Evolutionary conservation across 139 green algal species (phyloP).

Genomic region (Volvox africanus): DNA sequence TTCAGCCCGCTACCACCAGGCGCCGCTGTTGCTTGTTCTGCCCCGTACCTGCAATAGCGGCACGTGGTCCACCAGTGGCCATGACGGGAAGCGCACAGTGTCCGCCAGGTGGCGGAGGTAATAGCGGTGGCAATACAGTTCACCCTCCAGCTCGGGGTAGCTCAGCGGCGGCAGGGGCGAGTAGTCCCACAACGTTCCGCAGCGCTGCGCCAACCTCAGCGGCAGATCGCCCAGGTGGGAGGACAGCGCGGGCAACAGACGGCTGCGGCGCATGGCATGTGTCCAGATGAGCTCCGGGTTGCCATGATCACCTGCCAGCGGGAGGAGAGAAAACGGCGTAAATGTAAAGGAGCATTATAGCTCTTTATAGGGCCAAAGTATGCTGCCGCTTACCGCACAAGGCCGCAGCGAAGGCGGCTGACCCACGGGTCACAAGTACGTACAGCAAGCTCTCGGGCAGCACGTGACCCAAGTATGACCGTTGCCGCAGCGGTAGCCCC

Average conservation of each 20-base stretch:
- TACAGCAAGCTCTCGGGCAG: slow-evolving; percentile 94
- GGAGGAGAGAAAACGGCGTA: too few relatives aligned
- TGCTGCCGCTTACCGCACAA: slow-evolving; percentile 54
- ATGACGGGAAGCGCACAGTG: slow-evolving; percentile 81
- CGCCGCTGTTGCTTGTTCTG: neutral
- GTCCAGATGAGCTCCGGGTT: slow-evolving; percentile 97
- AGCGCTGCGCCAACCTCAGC: slow-evolving; percentile 74
- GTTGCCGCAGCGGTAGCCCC: slow-evolving; percentile 68
- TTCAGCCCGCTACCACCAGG: too few relatives aligned
- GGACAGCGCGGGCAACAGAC: slow-evolving; percentile 78
- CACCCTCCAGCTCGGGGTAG: slow-evolving; percentile 88
- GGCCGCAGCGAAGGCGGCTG: slow-evolving; percentile 83
- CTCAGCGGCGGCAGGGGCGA: slow-evolving; percentile 87
- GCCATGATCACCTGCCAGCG: slow-evolving; percentile 78
- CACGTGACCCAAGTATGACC: slow-evolving; percentile 86
- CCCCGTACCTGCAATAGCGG: slow-evolving; percentile 83
- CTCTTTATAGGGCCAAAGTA: neutral
- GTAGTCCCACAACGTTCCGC: slow-evolving; percentile 87
- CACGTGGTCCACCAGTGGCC: slow-evolving; percentile 89
- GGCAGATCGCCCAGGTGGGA: slow-evolving; percentile 82
- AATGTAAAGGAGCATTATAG: neutral
- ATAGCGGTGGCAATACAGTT: slow-evolving; percentile 76
- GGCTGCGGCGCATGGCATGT: slow-evolving; percentile 83
- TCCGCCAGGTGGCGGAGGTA: slow-evolving; percentile 95
- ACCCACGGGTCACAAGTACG: slow-evolving; percentile 78